phyloP scores from a whole-genome alignment of 805 yeast species.

The Brettanomyces custersianus region DNA sequence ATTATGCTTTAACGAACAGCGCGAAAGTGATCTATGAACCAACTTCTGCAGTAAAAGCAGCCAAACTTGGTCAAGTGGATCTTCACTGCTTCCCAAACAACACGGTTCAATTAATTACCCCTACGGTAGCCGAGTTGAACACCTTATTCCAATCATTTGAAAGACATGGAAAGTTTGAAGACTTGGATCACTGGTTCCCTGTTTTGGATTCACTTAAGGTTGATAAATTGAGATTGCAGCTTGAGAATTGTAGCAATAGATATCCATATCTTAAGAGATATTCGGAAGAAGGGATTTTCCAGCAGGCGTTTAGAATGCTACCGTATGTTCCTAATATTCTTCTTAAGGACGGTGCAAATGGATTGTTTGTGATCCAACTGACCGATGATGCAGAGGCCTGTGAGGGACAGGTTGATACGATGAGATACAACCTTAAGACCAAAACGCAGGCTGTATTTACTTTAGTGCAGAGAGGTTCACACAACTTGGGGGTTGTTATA shows the following conservation, averaged over 20 bases:
- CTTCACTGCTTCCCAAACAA: constrained; percentile 41
- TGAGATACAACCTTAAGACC: constrained; percentile 3
- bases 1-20: constrained; percentile 10
- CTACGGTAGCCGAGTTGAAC: constrained; percentile 57
- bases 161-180: constrained; percentile 33
- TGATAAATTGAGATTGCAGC: constrained; percentile 37
- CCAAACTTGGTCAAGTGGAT: constrained; percentile 30
- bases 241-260: constrained; percentile 27
- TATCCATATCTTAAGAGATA: constrained; percentile 20
- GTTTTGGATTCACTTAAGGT: constrained; percentile 52
- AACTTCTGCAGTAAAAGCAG: constrained; percentile 61
- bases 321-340: constrained; percentile 65
- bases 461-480: constrained; percentile 3
- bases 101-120: constrained; percentile 44
- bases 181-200: constrained; percentile 65
- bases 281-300: constrained; percentile 40
- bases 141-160: constrained; percentile 44
- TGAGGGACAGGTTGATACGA: constrained; percentile 1
- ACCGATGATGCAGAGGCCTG: constrained; percentile 20
- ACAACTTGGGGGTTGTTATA: constrained; percentile 43
- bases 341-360: constrained; percentile 60
- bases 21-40: constrained; percentile 58
- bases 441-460: constrained; percentile 1
- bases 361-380: constrained; percentile 43
- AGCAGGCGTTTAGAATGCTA: constrained; percentile 60